Conservation (phyloP, 805 yeast species). For the Starmerella cellae region DNA sequence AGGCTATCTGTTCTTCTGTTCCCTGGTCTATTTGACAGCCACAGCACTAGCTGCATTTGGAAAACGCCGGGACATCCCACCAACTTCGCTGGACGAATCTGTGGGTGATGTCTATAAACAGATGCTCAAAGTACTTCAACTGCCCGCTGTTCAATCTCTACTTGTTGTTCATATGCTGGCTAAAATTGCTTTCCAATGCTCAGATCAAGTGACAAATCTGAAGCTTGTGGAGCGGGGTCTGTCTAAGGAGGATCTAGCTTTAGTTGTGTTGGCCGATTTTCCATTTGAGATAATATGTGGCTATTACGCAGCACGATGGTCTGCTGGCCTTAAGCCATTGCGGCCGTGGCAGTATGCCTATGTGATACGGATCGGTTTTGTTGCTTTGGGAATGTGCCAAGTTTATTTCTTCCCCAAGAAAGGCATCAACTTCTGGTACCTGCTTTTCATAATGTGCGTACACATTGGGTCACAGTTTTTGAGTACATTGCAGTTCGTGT, state of each 20-base stretch:
- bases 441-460: constrained; percentile 61
- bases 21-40: constrained; percentile 51
- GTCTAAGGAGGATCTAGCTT: constrained; percentile 82
- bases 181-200: constrained; percentile 88
- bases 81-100: constrained; percentile 25
- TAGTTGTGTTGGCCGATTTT: constrained; percentile 84
- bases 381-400: constrained; percentile 57
- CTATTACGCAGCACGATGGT: constrained; percentile 91
- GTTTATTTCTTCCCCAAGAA: constrained; percentile 57
- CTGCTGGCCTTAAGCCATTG: constrained; percentile 53
- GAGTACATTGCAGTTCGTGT: constrained; percentile 91
- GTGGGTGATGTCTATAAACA: constrained; percentile 23
- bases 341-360: constrained; percentile 86
- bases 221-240: constrained; percentile 84
- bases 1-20: constrained; percentile 67
- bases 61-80: constrained; percentile 51
- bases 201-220: constrained; percentile 88
- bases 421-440: constrained; percentile 41
- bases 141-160: constrained; percentile 58
- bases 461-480: constrained; percentile 80
- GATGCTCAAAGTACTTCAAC: constrained; percentile 32
- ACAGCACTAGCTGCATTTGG: constrained; percentile 47
- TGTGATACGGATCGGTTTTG: constrained; percentile 66
- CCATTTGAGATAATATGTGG: constrained; percentile 94
- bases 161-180: constrained; percentile 63